These are phyloP conservation scores for Ochetophila trinervis DNA, from an alignment of 306 rosid genomes.

Conservation along the genomic window DNA sequence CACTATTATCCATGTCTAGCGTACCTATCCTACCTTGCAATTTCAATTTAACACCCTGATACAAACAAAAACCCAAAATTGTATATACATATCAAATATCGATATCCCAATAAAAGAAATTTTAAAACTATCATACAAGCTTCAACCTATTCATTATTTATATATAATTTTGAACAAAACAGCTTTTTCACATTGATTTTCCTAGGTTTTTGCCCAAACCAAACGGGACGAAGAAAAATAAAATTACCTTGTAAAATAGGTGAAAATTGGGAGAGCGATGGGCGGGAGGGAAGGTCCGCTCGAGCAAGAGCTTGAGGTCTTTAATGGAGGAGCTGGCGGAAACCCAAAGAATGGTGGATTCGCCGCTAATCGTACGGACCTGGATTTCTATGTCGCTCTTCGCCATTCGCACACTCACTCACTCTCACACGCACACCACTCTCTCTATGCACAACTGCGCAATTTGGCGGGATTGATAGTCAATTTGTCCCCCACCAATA, in stretches of 20 bases:
- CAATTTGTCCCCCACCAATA: no score
- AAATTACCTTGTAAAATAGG: constrained; percentile 64
- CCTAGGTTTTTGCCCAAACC: background rate
- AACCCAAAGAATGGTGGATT: constrained; percentile 44
- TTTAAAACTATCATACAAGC: no score
- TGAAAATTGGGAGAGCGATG: constrained; percentile 62
- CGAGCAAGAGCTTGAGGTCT: constrained; percentile 66
- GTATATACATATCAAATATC: background rate
- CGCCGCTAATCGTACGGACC: constrained; percentile 66
- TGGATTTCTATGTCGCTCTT: constrained; percentile 38
- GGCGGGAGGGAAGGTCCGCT: constrained; percentile 55
- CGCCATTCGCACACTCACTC: constrained; percentile 20
- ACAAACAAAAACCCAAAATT: constrained; percentile 12
- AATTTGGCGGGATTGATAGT: no score
- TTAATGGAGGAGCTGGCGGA: constrained; percentile 40
- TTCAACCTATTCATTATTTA: no score
- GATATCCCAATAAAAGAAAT: no score
- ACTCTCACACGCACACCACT: no score
- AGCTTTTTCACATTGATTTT: background rate
- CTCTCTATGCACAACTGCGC: no score
- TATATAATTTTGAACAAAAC: background rate
- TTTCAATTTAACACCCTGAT: constrained; percentile 70
- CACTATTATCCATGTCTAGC: constrained; percentile 33
- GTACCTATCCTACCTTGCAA: constrained; percentile 40
- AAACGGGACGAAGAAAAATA: background rate